These are phyloP conservation scores for Sechiopsis laciniata DNA, from an alignment of 306 rosid species.

Conservation along the genomic window DNA sequence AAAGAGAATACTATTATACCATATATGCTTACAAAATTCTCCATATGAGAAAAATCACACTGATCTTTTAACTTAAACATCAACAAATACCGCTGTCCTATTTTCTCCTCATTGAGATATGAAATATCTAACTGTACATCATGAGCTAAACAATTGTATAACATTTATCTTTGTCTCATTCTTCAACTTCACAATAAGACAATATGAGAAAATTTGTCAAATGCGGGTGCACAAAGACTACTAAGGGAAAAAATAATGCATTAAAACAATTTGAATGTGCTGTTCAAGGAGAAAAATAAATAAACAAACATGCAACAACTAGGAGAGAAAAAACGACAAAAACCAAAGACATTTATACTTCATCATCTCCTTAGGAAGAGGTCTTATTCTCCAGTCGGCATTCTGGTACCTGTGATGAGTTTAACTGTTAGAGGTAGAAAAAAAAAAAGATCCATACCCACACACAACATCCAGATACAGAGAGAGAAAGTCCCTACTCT, in stretches of 20 bases:
- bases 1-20: not conserved
- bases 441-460: conserved; percentile 9
- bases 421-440: conserved; percentile 23
- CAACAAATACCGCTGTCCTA: not conserved
- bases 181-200: not conserved
- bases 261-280: not conserved
- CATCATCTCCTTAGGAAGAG: conserved; percentile 84
- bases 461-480: conserved; percentile 14
- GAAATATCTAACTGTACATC: not conserved
- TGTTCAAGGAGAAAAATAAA: not conserved
- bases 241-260: not conserved
- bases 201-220: not conserved
- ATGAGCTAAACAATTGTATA: not conserved
- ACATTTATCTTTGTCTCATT: not conserved
- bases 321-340: not conserved
- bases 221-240: not conserved
- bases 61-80: conserved; percentile 4
- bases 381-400: conserved; percentile 94
- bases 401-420: conserved; percentile 73
- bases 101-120: not conserved
- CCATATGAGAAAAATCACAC: not conserved
- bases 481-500: conserved; percentile 47
- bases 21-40: not conserved
- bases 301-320: conserved; percentile 1
- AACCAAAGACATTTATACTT: conserved; percentile 41